Base-by-base conservation (phyloP, 768 basidiomycete genomes). In the Trametes cinnabarina region DNA sequence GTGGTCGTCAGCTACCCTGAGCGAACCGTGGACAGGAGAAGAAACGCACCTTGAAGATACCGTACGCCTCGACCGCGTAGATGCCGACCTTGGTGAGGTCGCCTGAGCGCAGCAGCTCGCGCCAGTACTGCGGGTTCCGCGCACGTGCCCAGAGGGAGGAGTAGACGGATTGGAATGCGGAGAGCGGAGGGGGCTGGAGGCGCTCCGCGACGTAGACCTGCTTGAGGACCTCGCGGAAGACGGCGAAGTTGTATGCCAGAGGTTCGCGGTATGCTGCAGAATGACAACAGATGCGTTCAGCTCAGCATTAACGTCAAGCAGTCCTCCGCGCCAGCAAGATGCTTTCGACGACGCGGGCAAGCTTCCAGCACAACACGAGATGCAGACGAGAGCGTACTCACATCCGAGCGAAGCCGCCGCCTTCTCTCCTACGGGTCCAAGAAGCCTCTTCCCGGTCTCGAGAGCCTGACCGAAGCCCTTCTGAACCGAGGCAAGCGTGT, bases 1-100 rank as follows among this genome's bases (percentile, higher is more conserved):
- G 53, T n/a, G 46, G 20, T 60, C 9, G 1, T 12, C 26, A 4
- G 28, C 51, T 10, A 58, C n/a, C n/a, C n/a, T n/a, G n/a, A 49
- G 37, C 37, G 37, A 39, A 14, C 7, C 23, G 23, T 34, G n/a
- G 22, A 2, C 6, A 12, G 2, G 12, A 34, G 9, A 22, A 34
- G 42, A 37, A 22, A 71, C 82, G 32, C 60, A 88, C 90, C 79
- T 90, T 90, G 80, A 90, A 96, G 65, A 96, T 88, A 17, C 88
- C 87, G 69, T 94, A 96, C 30, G 91, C 93, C 74, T 96, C 92
- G 23, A 92, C 67, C 9, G 83, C 91, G 68, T 93, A 92, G n/a
- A 92, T 71, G 10, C 84, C 84, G 23, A 92, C 77, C 64, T 80
- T 79, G 6, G 79, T 79, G 73, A 85, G 81, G 65, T 91, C 85